Percentiles rank a stretch among this genome's conserved stretches.
Evolutionary conservation across 148 eudicot genomes (phyloP).

Genomic region (Persicaria maculosa): DNA sequence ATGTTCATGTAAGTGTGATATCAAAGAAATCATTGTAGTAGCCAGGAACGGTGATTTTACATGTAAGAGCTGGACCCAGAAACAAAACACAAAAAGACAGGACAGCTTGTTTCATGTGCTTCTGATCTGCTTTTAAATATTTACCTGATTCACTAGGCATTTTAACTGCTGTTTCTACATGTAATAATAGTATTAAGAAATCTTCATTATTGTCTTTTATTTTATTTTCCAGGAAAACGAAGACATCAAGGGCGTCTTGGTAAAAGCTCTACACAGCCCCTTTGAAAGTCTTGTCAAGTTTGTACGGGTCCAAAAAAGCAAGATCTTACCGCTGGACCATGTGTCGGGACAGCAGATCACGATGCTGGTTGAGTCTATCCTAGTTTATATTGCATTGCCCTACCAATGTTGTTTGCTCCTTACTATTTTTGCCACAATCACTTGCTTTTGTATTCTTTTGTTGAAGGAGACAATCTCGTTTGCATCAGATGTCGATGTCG

Average conservation of each 20-base stretch:
- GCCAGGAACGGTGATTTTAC: background rate
- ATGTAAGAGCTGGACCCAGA: slow-evolving; percentile 1
- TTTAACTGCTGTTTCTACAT: background rate
- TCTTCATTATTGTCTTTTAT: background rate
- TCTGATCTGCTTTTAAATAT: background rate
- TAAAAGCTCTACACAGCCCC: background rate
- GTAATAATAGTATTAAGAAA: background rate
- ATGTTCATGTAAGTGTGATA: background rate
- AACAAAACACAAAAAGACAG: slow-evolving; percentile 3
- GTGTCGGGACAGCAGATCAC: slow-evolving; percentile 5
- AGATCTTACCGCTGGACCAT: slow-evolving; percentile 4
- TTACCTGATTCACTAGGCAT: background rate
- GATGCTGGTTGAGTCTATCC: background rate
- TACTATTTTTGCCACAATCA: background rate
- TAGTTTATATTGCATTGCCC: slow-evolving; percentile 4
- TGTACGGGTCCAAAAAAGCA: background rate
- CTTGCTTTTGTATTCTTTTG: slow-evolving; percentile 1
- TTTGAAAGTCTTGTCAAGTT: background rate
- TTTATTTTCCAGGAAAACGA: no score
- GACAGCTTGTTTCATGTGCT: background rate
- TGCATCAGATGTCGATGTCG: slow-evolving; percentile 5
- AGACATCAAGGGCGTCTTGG: background rate
- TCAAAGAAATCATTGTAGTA: background rate
- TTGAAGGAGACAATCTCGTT: slow-evolving; percentile 5
- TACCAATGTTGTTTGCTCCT: background rate